These are phyloP conservation scores for Waitea zeae DNA, from an alignment of 1,284 basidiomycete species.

Conservation along the genomic window DNA sequence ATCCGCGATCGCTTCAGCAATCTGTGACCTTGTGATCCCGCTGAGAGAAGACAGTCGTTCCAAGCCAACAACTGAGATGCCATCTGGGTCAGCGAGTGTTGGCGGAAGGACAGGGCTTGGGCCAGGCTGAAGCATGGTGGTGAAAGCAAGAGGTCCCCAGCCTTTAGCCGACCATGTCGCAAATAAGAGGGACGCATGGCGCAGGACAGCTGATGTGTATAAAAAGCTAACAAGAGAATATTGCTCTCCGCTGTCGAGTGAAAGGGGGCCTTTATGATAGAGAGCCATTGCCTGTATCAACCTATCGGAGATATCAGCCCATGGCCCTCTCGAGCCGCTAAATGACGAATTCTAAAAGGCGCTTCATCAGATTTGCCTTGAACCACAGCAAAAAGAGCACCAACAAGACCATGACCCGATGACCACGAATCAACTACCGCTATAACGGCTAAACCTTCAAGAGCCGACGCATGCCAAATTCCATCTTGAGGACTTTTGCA, in stretches of 20 bases:
- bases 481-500: constrained; percentile 60
- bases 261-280: constrained; percentile 36
- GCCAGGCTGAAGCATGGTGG: constrained; percentile 51
- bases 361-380: neutral
- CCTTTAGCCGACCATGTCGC: constrained; percentile 76
- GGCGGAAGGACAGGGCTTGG: constrained; percentile 36
- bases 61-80: constrained; percentile 26
- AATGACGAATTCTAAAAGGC: constrained; percentile 19
- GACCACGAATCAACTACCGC: constrained; percentile 75
- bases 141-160: constrained; percentile 70
- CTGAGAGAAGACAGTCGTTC: constrained; percentile 51
- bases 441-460: constrained; percentile 71
- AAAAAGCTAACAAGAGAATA: constrained; percentile 46
- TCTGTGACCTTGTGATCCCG: constrained; percentile 48
- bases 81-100: constrained; percentile 23
- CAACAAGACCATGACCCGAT: constrained; percentile 49
- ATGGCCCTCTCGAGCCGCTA: constrained; percentile 35
- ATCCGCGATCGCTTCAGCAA: constrained; percentile 45
- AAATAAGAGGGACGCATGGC: constrained; percentile 54
- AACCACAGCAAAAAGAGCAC: constrained; percentile 11
- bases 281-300: constrained; percentile 43
- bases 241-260: constrained; percentile 38
- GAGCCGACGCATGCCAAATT: constrained; percentile 74
- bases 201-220: constrained; percentile 46
- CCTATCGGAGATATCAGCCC: constrained; percentile 53